These are phyloP conservation scores for Coemansia sp. DNA, from an alignment of 192 early-diverging fungal species.

Conservation along the genomic window DNA sequence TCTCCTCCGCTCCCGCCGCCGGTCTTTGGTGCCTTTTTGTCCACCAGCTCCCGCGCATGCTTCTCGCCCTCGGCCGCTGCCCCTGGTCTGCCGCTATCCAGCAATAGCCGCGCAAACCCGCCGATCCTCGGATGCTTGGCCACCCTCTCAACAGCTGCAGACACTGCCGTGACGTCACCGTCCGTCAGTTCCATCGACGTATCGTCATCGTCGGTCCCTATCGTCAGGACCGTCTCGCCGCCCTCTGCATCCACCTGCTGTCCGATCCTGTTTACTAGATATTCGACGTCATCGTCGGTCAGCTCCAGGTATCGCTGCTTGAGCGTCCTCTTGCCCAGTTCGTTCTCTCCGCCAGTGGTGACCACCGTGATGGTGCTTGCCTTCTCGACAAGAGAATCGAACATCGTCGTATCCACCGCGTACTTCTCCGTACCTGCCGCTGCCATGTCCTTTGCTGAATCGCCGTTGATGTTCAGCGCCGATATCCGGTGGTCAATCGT, in stretches of 20 bases:
- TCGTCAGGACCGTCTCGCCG: slow-evolving; percentile 78
- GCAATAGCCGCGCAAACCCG: slow-evolving; percentile 39
- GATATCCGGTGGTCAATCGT: slow-evolving; percentile 29
- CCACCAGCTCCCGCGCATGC: slow-evolving; percentile 20
- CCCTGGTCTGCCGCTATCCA: slow-evolving; percentile 26
- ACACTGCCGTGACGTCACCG: slow-evolving; percentile 48
- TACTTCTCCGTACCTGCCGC: slow-evolving; percentile 23
- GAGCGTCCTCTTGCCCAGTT: slow-evolving; percentile 6
- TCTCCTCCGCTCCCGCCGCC: neutral
- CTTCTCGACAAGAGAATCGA: slow-evolving; percentile 46
- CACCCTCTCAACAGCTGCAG: slow-evolving; percentile 42
- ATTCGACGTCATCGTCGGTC: slow-evolving; percentile 50
- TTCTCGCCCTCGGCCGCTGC: slow-evolving; percentile 10
- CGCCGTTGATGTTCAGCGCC: slow-evolving; percentile 8
- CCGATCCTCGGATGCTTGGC: slow-evolving; percentile 11
- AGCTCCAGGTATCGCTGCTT: slow-evolving; percentile 57
- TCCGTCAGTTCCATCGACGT: slow-evolving; percentile 64
- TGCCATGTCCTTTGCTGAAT: neutral
- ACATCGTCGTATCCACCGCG: slow-evolving; percentile 44
- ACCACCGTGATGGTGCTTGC: slow-evolving; percentile 12
- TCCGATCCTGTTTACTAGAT: slow-evolving; percentile 42
- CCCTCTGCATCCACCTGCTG: slow-evolving; percentile 57
- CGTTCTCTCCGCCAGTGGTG: neutral
- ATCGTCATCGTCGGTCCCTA: slow-evolving; percentile 77
- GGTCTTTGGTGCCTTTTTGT: neutral